Evolutionary conservation across 2,329 filamentous ascomycete species (phyloP).

Genomic region (Sordariomycetes sp.): DNA sequence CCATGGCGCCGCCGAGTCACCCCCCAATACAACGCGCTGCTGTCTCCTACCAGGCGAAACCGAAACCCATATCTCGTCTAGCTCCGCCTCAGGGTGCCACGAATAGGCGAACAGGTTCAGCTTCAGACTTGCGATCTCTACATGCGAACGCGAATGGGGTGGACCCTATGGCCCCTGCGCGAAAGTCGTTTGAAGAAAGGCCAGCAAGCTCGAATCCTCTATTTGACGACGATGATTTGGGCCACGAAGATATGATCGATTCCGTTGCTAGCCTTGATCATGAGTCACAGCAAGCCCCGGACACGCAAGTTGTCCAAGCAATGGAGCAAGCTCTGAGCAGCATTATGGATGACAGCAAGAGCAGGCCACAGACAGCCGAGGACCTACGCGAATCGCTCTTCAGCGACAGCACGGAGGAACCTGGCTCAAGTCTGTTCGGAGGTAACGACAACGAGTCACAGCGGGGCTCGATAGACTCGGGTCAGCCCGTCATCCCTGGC

Average conservation of each 20-base stretch:
- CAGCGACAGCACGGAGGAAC: slow-evolving; percentile 17
- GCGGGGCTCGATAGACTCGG: slow-evolving; percentile 51
- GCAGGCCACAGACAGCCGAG: slow-evolving; percentile 53
- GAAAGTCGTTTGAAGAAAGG: slow-evolving; percentile 69
- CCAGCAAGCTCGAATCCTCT: slow-evolving; percentile 36
- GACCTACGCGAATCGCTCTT: slow-evolving; percentile 61
- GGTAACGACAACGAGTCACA: slow-evolving; percentile 50
- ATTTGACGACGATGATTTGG: slow-evolving; percentile 76
- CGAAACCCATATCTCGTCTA: slow-evolving; percentile 32
- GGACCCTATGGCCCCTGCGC: slow-evolving; percentile 32
- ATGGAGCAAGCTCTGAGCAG: slow-evolving; percentile 88
- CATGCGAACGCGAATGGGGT: slow-evolving; percentile 25
- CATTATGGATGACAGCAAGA: slow-evolving; percentile 80
- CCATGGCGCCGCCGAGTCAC: slow-evolving; percentile 7
- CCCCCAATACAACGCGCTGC: slow-evolving; percentile 17
- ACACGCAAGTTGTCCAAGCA: slow-evolving; percentile 77
- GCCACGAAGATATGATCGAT: slow-evolving; percentile 58
- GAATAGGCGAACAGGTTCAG: slow-evolving; percentile 33
- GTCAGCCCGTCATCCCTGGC: slow-evolving; percentile 15
- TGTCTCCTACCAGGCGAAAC: slow-evolving; percentile 31
- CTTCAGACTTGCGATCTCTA: slow-evolving; percentile 33
- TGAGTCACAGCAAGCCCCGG: slow-evolving; percentile 51
- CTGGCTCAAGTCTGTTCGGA: slow-evolving; percentile 35
- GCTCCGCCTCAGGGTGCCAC: slow-evolving; percentile 27
- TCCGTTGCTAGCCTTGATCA: slow-evolving; percentile 76